Base-by-base conservation (phyloP, 2,329 filamentous ascomycete genomes). In the Alternaria rosae region DNA sequence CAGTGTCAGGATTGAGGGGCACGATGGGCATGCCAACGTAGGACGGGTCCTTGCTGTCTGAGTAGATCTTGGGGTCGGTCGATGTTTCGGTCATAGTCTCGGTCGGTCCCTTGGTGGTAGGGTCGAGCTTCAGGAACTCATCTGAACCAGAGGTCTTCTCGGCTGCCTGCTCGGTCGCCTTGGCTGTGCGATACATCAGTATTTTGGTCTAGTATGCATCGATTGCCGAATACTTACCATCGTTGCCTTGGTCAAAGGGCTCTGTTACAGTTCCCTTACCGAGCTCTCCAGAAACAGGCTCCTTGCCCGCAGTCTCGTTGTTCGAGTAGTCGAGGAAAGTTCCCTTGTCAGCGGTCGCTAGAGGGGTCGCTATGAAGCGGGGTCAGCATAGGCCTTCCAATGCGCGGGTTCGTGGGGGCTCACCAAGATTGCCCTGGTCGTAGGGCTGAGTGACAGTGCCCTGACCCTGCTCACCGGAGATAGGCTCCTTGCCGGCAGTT, bases 241-340 rank as follows among this genome's bases (percentile, higher is more conserved):
- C 56, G 20, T 95, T 95, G 52, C 92, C 92, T 61, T 88, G 88
- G 75, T 96, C 92, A 71, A 89, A 96, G 0, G 92, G 92, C 76
- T 94, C 90, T 10, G 86, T 88, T 42, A 84, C 84, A 20, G 85
- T 85, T 4, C 91, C 90, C 75, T 90, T 83, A 42, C 92, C 92
- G 58, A 85, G 82, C 55, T 87, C 82, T 21, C 92, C 92, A 20
- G 91, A 91, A 44, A 93, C 78, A n/a, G 92, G 92, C 80, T 96
- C 92, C 68, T 81, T 78, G 45, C 83, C 82, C 17, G 51, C 68
- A 10, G 74, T 77, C 66, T 78, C 76, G 42, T 76, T 79, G 28
- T 77, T 77, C 52, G 56, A 17, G 41, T 54, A 54, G 26, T 65
- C 55, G n/a, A 65, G 52, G 47, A 59, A 58, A 57, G 54, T 54